Evolutionary conservation across 352 stramenopile species (phyloP).

Genomic region (Globisporangium orthogonon): DNA sequence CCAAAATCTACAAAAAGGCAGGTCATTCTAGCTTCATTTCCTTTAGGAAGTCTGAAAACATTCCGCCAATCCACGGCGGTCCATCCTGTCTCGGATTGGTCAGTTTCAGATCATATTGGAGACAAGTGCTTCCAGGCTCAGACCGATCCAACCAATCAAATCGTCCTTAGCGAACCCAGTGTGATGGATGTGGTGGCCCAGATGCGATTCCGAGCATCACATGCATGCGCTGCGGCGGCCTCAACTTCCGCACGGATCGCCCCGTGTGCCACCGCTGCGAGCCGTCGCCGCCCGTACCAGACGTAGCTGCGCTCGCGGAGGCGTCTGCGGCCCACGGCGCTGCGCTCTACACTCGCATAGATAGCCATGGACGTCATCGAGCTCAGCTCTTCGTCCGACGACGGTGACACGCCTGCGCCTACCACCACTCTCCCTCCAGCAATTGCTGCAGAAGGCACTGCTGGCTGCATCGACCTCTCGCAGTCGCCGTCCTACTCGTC

Average conservation of each 20-base stretch:
- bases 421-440: not conserved
- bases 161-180: too few relatives aligned
- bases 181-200: too few relatives aligned
- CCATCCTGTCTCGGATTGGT: too few relatives aligned
- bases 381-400: not conserved
- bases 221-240: conserved; percentile 12
- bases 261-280: conserved; percentile 11
- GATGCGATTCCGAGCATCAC: conserved; percentile 7
- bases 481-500: not conserved
- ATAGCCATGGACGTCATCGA: not conserved
- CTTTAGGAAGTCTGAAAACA: too few relatives aligned
- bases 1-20: too few relatives aligned
- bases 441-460: not conserved
- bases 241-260: conserved; percentile 15
- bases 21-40: too few relatives aligned
- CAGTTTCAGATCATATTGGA: too few relatives aligned
- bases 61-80: too few relatives aligned
- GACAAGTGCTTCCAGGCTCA: too few relatives aligned
- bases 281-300: not conserved
- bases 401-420: too few relatives aligned
- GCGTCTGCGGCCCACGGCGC: not conserved
- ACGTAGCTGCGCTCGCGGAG: not conserved
- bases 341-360: not conserved
- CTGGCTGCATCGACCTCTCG: not conserved
- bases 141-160: too few relatives aligned